Evolutionary conservation across 2,329 filamentous ascomycete species (phyloP).

Genomic region (Monosporascus sp.): DNA sequence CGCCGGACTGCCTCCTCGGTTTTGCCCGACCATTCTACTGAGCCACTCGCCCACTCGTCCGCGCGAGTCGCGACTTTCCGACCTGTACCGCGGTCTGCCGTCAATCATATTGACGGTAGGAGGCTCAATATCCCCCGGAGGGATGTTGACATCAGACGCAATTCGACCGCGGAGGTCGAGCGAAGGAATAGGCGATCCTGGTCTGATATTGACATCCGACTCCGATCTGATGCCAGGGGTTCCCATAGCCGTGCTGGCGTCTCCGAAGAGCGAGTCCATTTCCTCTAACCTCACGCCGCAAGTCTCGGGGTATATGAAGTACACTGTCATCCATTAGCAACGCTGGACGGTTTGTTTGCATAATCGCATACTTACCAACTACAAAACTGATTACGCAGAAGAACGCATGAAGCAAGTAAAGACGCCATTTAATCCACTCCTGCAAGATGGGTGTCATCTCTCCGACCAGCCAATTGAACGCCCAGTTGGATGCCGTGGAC

Average conservation of each 20-base stretch:
- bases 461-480: constrained; percentile 95
- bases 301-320: constrained; percentile 96
- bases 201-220: constrained; percentile 74
- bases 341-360: background rate
- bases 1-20: constrained; percentile 30
- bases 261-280: constrained; percentile 92
- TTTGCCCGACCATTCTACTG: constrained; percentile 34
- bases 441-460: constrained; percentile 93
- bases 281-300: constrained; percentile 93
- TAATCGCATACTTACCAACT: constrained; percentile 64
- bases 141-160: constrained; percentile 65
- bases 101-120: constrained; percentile 54
- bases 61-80: constrained; percentile 26
- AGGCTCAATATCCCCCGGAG: constrained; percentile 76
- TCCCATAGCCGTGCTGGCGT: constrained; percentile 74
- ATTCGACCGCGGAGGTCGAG: constrained; percentile 61
- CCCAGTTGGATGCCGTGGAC: constrained; percentile 96
- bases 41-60: constrained; percentile 47
- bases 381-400: constrained; percentile 95
- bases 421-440: constrained; percentile 84
- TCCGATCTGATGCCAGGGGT: constrained; percentile 74
- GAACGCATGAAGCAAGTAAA: constrained; percentile 94
- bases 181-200: constrained; percentile 74
- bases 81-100: constrained; percentile 36
- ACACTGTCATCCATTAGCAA: constrained; percentile 56